These are phyloP conservation scores for Stephanodiscus triporus DNA, from an alignment of 108 stramenopile species.

Conservation along the genomic window DNA sequence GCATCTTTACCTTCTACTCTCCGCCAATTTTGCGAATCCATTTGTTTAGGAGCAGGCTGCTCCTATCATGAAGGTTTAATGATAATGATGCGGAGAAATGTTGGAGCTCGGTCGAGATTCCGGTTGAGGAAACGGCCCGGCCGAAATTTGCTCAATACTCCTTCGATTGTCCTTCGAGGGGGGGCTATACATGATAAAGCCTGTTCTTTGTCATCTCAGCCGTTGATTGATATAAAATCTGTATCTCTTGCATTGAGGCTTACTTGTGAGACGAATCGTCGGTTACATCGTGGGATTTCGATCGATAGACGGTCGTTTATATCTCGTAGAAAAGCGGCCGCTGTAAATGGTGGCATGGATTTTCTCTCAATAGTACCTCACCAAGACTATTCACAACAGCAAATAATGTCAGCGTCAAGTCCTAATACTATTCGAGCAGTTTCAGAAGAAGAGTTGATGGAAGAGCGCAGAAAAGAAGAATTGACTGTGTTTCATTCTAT, in stretches of 20 bases:
- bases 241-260: constrained; percentile 44
- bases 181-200: not conserved
- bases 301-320: not conserved
- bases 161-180: constrained; percentile 4
- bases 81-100: not conserved
- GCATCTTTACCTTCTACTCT: not conserved
- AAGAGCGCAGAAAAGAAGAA: constrained; percentile 29
- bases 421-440: constrained; percentile 3
- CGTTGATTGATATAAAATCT: constrained; percentile 39
- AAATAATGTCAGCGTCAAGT: constrained; percentile 9
- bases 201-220: constrained; percentile 4
- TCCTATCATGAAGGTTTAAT: not conserved
- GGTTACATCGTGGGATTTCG: constrained; percentile 26
- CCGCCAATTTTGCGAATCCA: not conserved
- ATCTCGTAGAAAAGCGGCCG: not conserved
- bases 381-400: constrained; percentile 1
- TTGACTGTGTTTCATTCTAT: constrained; percentile 38
- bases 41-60: not conserved
- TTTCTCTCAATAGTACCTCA: not conserved
- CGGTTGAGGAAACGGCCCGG: not conserved
- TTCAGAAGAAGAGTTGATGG: constrained; percentile 9
- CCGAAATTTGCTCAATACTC: not conserved
- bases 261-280: constrained; percentile 47
- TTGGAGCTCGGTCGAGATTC: not conserved
- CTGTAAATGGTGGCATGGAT: constrained; percentile 1